phyloP scores from a whole-genome alignment of 139 green algal genomes.

The Haematococcus lacustris region DNA sequence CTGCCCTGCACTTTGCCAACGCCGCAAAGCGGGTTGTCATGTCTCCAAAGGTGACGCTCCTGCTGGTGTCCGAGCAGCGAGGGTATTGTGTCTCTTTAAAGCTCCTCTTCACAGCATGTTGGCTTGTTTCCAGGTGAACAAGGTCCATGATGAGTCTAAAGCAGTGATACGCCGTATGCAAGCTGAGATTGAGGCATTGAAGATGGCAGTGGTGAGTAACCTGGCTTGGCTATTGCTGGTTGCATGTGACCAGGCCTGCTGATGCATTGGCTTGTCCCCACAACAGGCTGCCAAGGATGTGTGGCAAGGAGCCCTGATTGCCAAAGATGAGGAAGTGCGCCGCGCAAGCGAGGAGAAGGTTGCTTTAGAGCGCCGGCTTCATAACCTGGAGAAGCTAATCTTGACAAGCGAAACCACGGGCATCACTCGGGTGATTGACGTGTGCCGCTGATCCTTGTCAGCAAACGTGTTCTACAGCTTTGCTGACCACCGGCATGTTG shows the following conservation, averaged over 20 bases:
- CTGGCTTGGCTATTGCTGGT: too few species aligned
- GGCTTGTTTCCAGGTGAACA: slow-evolving; percentile 47
- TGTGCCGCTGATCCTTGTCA: too few species aligned
- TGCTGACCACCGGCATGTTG: too few species aligned
- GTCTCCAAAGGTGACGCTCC: neutral
- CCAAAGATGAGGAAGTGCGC: slow-evolving; percentile 21
- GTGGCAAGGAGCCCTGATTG: slow-evolving; percentile 18
- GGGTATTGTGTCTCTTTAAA: too few species aligned
- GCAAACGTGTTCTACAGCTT: too few species aligned
- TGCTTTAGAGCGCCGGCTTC: slow-evolving; percentile 22
- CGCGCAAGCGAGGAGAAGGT: slow-evolving; percentile 12
- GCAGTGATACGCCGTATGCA: slow-evolving; percentile 67
- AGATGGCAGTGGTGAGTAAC: neutral
- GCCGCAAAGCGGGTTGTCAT: slow-evolving; percentile 77
- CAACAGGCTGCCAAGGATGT: too few species aligned
- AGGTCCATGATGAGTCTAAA: slow-evolving; percentile 40
- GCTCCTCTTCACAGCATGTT: neutral
- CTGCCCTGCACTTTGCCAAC: slow-evolving; percentile 78
- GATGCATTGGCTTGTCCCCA: too few species aligned
- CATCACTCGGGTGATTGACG: too few species aligned
- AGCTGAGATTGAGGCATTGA: slow-evolving; percentile 58
- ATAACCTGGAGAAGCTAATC: slow-evolving; percentile 39
- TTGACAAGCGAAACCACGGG: too few species aligned
- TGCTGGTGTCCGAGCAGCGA: too few species aligned
- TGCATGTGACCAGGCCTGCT: too few species aligned